Evolutionary conservation across 306 rosid genomes (phyloP).

Genomic region (Malus fusca): DNA sequence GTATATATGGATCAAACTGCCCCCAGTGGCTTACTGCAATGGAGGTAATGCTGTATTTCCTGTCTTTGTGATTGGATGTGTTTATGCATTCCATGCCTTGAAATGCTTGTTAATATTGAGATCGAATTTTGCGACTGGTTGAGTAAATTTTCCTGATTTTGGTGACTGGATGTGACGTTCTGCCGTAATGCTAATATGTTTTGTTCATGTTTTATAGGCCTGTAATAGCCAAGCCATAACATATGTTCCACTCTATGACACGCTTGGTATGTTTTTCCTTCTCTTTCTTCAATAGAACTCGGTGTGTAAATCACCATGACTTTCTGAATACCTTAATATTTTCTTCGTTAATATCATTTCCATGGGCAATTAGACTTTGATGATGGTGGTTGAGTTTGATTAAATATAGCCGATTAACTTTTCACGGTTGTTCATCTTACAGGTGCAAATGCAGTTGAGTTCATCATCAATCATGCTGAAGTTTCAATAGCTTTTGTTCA

Average conservation of each 20-base stretch:
- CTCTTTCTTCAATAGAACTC: neutral
- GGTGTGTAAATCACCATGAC: neutral
- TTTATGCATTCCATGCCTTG: neutral
- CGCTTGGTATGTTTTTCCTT: slow-evolving; percentile 52
- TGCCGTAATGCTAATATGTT: neutral
- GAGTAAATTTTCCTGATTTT: neutral
- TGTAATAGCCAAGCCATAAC: slow-evolving; percentile 64
- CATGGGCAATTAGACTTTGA: neutral
- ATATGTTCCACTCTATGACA: slow-evolving; percentile 78
- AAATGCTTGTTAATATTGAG: too few relatives aligned
- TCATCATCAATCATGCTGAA: slow-evolving; percentile 84
- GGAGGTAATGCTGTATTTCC: slow-evolving; percentile 45
- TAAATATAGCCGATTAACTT: neutral
- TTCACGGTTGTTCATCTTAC: slow-evolving; percentile 25
- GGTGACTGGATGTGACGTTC: neutral
- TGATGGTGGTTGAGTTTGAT: neutral
- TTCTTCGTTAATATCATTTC: neutral
- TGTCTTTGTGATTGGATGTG: neutral
- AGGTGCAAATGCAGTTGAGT: slow-evolving; percentile 94
- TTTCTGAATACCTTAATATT: neutral
- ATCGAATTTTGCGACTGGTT: neutral
- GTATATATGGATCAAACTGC: slow-evolving; percentile 75
- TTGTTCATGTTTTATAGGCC: slow-evolving; percentile 46
- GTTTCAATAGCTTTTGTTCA: slow-evolving; percentile 85
- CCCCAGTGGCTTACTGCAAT: slow-evolving; percentile 82